Base-by-base conservation (phyloP, 2,329 filamentous ascomycete species). In the Dendrostoma leiphaemia region DNA sequence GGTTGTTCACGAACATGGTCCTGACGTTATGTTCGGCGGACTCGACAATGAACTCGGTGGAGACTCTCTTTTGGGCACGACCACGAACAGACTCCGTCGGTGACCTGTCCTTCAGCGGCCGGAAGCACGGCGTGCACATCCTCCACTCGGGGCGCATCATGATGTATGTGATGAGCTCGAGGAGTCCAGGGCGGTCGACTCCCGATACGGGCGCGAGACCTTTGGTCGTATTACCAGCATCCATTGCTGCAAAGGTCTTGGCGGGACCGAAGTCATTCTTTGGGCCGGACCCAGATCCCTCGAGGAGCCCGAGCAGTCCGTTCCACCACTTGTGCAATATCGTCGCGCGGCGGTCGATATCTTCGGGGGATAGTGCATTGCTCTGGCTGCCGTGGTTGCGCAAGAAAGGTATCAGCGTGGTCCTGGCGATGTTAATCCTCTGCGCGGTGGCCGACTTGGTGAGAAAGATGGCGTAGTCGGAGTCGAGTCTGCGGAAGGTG, bases 311-410 rank as follows among this genome's bases (percentile, higher is more conserved):
- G 53, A 96, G 73, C 35, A 96, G 75, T 1, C 83, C 86, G 40
- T 80, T 86, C 92, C 92, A 97, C 92, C 92, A 97, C 66, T 90
- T 92, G 67, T 94, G 90, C 54, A 96, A 73, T 45, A 95, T 90
- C 41, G 84, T 85, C 2, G 88, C 82, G 56, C 92, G 82, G 32
- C 88, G 82, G 64, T 97, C 91, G 41, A 96, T 71, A 66, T 96
- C 90, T 71, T 96, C 90, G 2, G 90, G 79, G n/a, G 82, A 76
- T 43, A 96, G 75, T 15, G 60, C 31, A 17, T 61, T 54, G 57
- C 77, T 81, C 26, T 93, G 86, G 31, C 80, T 74, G 56, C 82
- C 80, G 62, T 91, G 86, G 48, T 81, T 85, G 54, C 84, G 81
- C 40, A 97, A 73, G 63, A 96, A 96, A 0, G 91, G 89, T 17